Percentiles rank a stretch among this genome's conserved stretches.
phyloP scores from a whole-genome alignment of 352 stramenopile genomes.

The Pilasporangium apinafurcum region DNA sequence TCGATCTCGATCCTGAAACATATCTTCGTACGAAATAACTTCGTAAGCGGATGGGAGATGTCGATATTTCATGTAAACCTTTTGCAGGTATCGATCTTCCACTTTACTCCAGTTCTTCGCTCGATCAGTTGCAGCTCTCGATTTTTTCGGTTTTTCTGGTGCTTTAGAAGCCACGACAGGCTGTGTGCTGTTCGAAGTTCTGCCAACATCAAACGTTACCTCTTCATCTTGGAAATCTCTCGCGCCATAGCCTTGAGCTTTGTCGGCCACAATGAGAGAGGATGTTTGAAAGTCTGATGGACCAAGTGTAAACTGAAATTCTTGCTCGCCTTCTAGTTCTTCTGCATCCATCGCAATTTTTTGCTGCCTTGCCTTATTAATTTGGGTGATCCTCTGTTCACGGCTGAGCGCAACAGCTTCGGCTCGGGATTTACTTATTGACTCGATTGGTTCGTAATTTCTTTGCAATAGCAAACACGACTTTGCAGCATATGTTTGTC shows the following conservation, averaged over 20 bases:
- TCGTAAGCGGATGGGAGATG: conserved; percentile 83
- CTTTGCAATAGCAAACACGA: conserved; percentile 68
- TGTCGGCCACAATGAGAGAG: conserved; percentile 19
- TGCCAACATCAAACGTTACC: neutral
- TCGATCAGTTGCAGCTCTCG: conserved; percentile 30
- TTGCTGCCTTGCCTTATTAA: conserved; percentile 61
- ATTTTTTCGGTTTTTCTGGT: conserved; percentile 14
- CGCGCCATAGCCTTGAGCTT: conserved; percentile 1
- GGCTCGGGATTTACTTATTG: conserved; percentile 50
- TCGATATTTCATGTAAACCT: conserved; percentile 70
- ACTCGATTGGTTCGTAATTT: conserved; percentile 67
- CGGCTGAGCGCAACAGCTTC: conserved; percentile 57
- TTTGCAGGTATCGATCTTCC: conserved; percentile 75
- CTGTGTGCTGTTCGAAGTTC: neutral
- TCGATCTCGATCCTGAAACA: conserved; percentile 84
- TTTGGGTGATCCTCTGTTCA: conserved; percentile 42
- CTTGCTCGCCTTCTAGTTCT: conserved; percentile 72
- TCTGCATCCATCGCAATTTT: conserved; percentile 67
- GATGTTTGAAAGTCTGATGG: conserved; percentile 57
- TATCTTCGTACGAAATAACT: conserved; percentile 86
- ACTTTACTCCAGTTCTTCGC: conserved; percentile 82
- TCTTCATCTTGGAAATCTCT: neutral
- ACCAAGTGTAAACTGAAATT: conserved; percentile 69
- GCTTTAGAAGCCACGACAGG: conserved; percentile 3
- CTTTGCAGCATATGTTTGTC: conserved; percentile 61